Evolutionary conservation across 495 filamentous ascomycete species (phyloP), one percentile per base, ranked within the genome.

Genomic region (Neurospora tetraspora): DNA sequence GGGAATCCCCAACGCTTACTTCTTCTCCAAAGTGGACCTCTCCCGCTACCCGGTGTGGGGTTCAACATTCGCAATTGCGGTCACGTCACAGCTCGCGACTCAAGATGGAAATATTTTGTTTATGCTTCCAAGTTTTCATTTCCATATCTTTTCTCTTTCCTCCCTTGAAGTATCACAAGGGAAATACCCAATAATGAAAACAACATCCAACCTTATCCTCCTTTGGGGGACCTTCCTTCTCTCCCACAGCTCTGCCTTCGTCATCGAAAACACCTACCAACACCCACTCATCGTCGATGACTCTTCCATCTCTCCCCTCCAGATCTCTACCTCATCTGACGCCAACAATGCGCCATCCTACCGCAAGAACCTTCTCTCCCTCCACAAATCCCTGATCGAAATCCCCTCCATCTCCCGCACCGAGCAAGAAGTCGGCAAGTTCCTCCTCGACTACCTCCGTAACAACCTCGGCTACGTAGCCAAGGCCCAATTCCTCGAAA

Each of bases 381-480:
- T 98, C 8, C 96, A 98, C 82, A 87, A 89, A 47, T 83, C 87
- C 31, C 89, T 99, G 9, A 87, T 97, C 45, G 83, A 91, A 70
- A 91, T 92, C 69, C 83, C 90, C 47, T 97, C 94, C 9, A 86
- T 97, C 75, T 89, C 89, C n/a, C 86, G 87, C 69, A 86, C 91
- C 76, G 96, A 99, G 77, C 81, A 88, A 74, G 83, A 86, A 3
- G 88, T 92, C 43, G 92, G 89, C 42, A 74, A 84, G 70, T 96
- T 90, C 81, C 86, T 99, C 10, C 85, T 86, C 37, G 76, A 85
- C 0, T 92, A 91, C 80, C 89, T 98, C 39, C 53, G 27, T n/a
- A 73, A 75, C 2, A 31, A 74, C 6, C 77, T 71, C 5, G 75
- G 77, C 77, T 85, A 80, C 76, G 76, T 85, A 47, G 82, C 86